These are phyloP conservation scores for Gossypium davidsonii DNA, from an alignment of 441 rosid genomes.

Conservation along the genomic window DNA sequence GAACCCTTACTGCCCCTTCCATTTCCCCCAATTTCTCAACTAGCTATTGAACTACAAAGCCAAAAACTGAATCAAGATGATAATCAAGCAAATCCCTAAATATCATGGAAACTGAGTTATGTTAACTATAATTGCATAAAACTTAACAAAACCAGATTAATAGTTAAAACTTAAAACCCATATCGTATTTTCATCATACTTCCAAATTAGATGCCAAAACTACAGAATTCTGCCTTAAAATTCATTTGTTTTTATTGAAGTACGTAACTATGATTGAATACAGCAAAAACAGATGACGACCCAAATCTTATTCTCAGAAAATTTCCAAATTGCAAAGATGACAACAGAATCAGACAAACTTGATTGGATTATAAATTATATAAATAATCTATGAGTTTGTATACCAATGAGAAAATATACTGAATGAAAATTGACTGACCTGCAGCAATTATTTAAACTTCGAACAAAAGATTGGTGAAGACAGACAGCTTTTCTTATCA, in stretches of 20 bases:
- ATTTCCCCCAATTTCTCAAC: not conserved
- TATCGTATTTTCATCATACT: not conserved
- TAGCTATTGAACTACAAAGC: not conserved
- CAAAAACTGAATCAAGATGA: not conserved
- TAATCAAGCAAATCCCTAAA: not conserved
- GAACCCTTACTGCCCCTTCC: slow-evolving; percentile 43
- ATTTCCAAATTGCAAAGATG: not conserved
- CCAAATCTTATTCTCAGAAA: not conserved
- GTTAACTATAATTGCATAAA: not conserved
- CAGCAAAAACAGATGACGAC: not conserved
- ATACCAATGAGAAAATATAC: not conserved
- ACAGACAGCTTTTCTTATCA: not conserved
- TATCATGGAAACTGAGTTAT: not conserved
- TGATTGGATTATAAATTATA: not conserved
- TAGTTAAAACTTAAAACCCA: not conserved
- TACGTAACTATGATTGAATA: not conserved
- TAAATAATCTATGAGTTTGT: not conserved
- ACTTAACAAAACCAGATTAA: not conserved
- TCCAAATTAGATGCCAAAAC: not conserved
- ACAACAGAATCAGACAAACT: not conserved
- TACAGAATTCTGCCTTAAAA: not conserved
- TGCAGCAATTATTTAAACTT: not conserved
- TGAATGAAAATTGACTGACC: not conserved
- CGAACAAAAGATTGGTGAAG: not conserved
- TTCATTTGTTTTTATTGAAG: not conserved